These are phyloP conservation scores for Beauveria pseudobassiana DNA, from an alignment of 2,329 filamentous ascomycete species.

Conservation along the genomic window DNA sequence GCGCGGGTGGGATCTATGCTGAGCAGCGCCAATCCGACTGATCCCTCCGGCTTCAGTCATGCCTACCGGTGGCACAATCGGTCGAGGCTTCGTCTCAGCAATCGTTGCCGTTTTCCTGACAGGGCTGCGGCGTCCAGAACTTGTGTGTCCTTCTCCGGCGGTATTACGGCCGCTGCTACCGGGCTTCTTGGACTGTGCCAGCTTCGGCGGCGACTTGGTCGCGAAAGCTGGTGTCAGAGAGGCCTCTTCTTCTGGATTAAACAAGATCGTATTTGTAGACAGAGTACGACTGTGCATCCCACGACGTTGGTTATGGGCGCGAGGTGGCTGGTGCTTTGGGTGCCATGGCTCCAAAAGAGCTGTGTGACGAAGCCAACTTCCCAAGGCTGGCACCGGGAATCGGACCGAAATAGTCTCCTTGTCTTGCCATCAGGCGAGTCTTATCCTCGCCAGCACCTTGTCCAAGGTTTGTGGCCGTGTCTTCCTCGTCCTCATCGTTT, in stretches of 20 bases:
- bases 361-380: slow-evolving; percentile 27
- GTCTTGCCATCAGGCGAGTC: slow-evolving; percentile 24
- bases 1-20: slow-evolving; percentile 38
- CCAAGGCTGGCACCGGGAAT: slow-evolving; percentile 17
- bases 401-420: slow-evolving; percentile 10
- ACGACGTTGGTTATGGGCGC: slow-evolving; percentile 26
- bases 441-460: slow-evolving; percentile 24
- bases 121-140: slow-evolving; percentile 29
- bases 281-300: slow-evolving; percentile 61
- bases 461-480: slow-evolving; percentile 38
- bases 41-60: slow-evolving; percentile 28
- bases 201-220: slow-evolving; percentile 34
- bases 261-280: slow-evolving; percentile 79
- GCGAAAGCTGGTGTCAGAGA: slow-evolving; percentile 28
- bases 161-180: slow-evolving; percentile 29
- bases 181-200: slow-evolving; percentile 25
- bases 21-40: slow-evolving; percentile 41
- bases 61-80: slow-evolving; percentile 41
- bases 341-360: slow-evolving; percentile 19
- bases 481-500: slow-evolving; percentile 64
- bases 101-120: slow-evolving; percentile 38
- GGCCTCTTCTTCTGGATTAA: slow-evolving; percentile 53
- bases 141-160: slow-evolving; percentile 14
- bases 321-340: slow-evolving; percentile 25
- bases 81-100: slow-evolving; percentile 46